Evolutionary conservation across 2,329 filamentous ascomycete genomes (phyloP).

Genomic region (Aureobasidium zeae): DNA sequence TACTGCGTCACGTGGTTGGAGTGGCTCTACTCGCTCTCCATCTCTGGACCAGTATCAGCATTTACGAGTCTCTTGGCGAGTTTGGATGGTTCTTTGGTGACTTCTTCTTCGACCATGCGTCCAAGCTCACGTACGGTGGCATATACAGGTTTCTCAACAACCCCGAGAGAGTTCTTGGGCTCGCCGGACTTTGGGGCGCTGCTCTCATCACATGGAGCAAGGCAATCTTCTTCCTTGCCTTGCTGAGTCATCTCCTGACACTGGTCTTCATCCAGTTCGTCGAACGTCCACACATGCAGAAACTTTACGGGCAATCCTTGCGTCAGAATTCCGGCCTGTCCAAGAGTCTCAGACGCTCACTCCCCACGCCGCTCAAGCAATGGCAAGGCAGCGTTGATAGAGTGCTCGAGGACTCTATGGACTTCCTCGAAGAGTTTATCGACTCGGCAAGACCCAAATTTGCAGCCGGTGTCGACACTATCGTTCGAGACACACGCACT

Average conservation of each 20-base stretch:
- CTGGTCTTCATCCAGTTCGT: constrained; percentile 85
- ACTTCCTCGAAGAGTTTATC: constrained; percentile 85
- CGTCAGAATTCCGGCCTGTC: constrained; percentile 83
- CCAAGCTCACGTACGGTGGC: constrained; percentile 87
- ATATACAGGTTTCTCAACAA: constrained; percentile 99
- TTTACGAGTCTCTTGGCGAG: constrained; percentile 91
- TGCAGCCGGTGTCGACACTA: constrained; percentile 72
- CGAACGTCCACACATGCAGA: constrained; percentile 96
- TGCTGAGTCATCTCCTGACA: constrained; percentile 76
- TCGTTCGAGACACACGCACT: constrained; percentile 78
- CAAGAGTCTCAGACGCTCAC: constrained; percentile 77
- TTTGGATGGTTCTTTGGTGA: constrained; percentile 99
- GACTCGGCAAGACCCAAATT: constrained; percentile 79
- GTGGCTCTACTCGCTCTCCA: constrained; percentile 73
- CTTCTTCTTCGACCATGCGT: constrained; percentile 88
- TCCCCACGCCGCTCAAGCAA: constrained; percentile 73
- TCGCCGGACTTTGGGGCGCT: constrained; percentile 90
- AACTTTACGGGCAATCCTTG: constrained; percentile 79
- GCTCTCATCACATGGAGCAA: constrained; percentile 88
- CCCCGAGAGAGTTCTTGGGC: constrained; percentile 84
- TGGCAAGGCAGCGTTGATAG: constrained; percentile 82
- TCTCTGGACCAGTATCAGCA: constrained; percentile 83
- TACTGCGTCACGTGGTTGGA: constrained; percentile 81
- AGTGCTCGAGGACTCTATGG: constrained; percentile 74
- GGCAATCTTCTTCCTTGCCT: constrained; percentile 74